Base-by-base conservation (phyloP, 2,329 filamentous ascomycete species). In the Epichloe aotearoae region DNA sequence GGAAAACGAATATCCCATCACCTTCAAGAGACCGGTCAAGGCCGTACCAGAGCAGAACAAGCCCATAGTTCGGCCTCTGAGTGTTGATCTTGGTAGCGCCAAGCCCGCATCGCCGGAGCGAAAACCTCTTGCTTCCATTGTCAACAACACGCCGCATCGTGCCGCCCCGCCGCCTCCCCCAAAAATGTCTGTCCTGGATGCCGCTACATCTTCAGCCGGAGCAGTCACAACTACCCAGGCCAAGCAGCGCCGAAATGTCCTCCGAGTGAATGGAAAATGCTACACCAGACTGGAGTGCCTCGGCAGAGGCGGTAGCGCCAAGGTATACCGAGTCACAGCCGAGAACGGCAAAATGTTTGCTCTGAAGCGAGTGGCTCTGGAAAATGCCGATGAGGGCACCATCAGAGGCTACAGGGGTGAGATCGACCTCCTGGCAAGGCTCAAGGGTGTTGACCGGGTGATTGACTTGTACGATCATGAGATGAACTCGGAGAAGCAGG, bases 281-380 rank as follows among this genome's bases (percentile, higher is more conserved):
- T 98, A 95, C 63, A 93, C 89, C 20, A 79, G 91, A 45, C 79
- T 97, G 55, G 90, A 95, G 64, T 88, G 86, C 57, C 83, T 98
- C 57, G 93, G 93, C 10, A 84, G 90, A 52, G 93, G 93, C 55
- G 93, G 93, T 34, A 96, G 88, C 58, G 90, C 86, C 47, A 90
- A 94, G 62, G 93, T 98, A 2, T 98, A 95, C 66, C 84, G 89
- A 44, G 93, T 98, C 36, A 95, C 95, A 73, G 91, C 93, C 0
- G 93, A 98, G 66, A 97, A 96, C 62, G 90, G 88, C 61, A 94
- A 90, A 65, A 88, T 95, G 67, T 90, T 95, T 67, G 93, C 93
- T 1, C 70, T 98, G 57, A 98, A 98, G 70, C 79, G 88, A 46
- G 93, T 98, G 23, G 88, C 91, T 49, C 75, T 97, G 7, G 89